Percentiles rank a stretch among this genome's conserved stretches.
Evolutionary conservation across 2,329 filamentous ascomycete genomes (phyloP).

Genomic region (Cladobotryum protrusum): DNA sequence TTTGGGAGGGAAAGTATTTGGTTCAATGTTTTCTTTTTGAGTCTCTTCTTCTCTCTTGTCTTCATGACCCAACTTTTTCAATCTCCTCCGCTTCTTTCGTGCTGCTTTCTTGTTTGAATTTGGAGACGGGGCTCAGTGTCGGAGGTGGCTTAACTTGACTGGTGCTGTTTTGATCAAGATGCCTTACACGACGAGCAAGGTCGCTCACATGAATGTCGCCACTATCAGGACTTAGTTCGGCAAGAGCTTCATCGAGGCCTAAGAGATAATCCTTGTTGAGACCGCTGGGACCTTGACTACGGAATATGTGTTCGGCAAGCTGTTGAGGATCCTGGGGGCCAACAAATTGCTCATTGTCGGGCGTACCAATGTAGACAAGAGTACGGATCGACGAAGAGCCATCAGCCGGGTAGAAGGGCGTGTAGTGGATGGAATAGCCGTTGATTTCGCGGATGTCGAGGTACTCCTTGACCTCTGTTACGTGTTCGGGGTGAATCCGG

Average conservation of each 20-base stretch:
- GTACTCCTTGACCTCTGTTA: constrained; percentile 77
- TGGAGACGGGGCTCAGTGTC: constrained; percentile 10
- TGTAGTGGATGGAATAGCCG: constrained; percentile 90
- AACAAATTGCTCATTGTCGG: constrained; percentile 86
- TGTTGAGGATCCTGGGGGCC: constrained; percentile 72
- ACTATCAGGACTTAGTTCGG: constrained; percentile 66
- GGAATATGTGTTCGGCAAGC: constrained; percentile 75
- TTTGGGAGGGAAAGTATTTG: constrained; percentile 9
- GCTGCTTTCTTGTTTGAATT: constrained; percentile 20
- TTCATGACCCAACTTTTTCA: constrained; percentile 16
- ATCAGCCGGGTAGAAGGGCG: constrained; percentile 62
- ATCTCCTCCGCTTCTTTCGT: constrained; percentile 26
- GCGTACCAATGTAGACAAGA: constrained; percentile 91
- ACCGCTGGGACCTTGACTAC: constrained; percentile 75
- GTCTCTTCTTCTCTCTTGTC: constrained; percentile 1
- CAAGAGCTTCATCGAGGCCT: constrained; percentile 67
- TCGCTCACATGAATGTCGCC: constrained; percentile 81
- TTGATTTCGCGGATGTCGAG: constrained; percentile 97
- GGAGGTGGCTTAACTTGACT: constrained; percentile 12
- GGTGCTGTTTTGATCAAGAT: constrained; percentile 36
- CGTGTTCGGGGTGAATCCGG: constrained; percentile 66
- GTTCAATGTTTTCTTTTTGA: constrained; percentile 8
- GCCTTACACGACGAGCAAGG: constrained; percentile 65
- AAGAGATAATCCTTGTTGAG: constrained; percentile 87
- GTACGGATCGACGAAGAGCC: constrained; percentile 38